These are phyloP conservation scores for Podospora pseudopauciseta DNA, from an alignment of 495 filamentous ascomycete species.

Conservation along the genomic window DNA sequence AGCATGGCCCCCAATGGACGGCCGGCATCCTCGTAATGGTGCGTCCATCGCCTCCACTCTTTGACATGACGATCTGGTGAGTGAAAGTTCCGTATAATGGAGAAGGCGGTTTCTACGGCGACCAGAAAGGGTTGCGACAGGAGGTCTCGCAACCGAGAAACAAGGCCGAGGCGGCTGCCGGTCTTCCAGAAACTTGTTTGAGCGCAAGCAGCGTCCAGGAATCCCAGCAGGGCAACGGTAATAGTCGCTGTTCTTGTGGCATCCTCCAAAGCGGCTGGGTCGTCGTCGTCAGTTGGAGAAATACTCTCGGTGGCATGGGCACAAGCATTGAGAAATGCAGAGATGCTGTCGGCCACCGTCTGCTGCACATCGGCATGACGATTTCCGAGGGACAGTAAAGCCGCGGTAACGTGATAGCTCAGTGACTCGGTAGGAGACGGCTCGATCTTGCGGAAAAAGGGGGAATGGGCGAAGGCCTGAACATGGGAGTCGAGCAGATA, in stretches of 20 bases:
- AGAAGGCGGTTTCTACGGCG: slow-evolving; percentile 80
- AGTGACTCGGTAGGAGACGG: slow-evolving; percentile 89
- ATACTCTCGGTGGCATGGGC: slow-evolving; percentile 44
- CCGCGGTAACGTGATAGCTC: slow-evolving; percentile 70
- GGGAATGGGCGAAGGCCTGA: slow-evolving; percentile 73
- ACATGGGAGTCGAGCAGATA: slow-evolving; percentile 80
- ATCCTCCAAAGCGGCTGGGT: slow-evolving; percentile 55
- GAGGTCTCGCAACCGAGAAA: slow-evolving; percentile 64
- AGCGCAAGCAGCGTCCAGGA: slow-evolving; percentile 73
- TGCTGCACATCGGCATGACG: slow-evolving; percentile 63
- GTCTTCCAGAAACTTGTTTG: slow-evolving; percentile 75
- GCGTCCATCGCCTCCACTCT: slow-evolving; percentile 79
- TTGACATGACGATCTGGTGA: slow-evolving; percentile 47
- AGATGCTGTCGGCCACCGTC: slow-evolving; percentile 56
- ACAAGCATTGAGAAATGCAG: slow-evolving; percentile 65
- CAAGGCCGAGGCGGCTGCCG: slow-evolving; percentile 63
- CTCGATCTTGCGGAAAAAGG: slow-evolving; percentile 74
- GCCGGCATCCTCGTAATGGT: slow-evolving; percentile 74
- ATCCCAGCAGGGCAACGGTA: slow-evolving; percentile 78
- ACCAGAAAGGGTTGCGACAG: slow-evolving; percentile 80
- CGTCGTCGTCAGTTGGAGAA: slow-evolving; percentile 46
- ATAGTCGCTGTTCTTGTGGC: slow-evolving; percentile 66
- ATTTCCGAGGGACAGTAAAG: slow-evolving; percentile 72
- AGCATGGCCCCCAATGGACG: slow-evolving; percentile 90
- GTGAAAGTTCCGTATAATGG: slow-evolving; percentile 68